These are phyloP conservation scores for Bipolaris cookei DNA, from an alignment of 2,329 filamentous ascomycete species.

Conservation along the genomic window DNA sequence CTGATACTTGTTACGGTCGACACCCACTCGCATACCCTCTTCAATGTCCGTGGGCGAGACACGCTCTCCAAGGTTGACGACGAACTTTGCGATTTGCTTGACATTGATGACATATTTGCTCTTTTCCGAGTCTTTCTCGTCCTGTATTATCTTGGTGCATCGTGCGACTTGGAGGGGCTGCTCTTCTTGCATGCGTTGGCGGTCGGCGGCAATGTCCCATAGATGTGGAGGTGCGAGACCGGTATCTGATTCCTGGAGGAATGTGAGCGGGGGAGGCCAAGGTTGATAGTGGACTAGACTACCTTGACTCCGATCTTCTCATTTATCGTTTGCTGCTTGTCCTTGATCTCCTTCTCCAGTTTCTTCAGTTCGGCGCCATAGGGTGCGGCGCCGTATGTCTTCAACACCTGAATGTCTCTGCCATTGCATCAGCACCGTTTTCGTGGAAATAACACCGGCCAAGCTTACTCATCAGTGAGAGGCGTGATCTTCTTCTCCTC, in stretches of 20 bases:
- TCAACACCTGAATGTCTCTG: slow-evolving; percentile 98
- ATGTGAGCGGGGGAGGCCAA: slow-evolving; percentile 12
- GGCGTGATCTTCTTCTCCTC: slow-evolving; percentile 99
- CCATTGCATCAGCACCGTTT: slow-evolving; percentile 38
- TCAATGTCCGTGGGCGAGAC: slow-evolving; percentile 99
- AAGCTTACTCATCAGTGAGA: slow-evolving; percentile 86
- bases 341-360: slow-evolving; percentile 99
- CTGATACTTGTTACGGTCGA: slow-evolving; percentile 99
- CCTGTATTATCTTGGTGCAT: slow-evolving; percentile 98
- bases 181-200: slow-evolving; percentile 98
- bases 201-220: slow-evolving; percentile 97
- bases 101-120: slow-evolving; percentile 99
- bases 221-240: slow-evolving; percentile 97
- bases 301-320: slow-evolving; percentile 81
- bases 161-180: slow-evolving; percentile 96
- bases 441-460: background rate
- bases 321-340: slow-evolving; percentile 96
- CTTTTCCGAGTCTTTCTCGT: slow-evolving; percentile 95
- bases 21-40: slow-evolving; percentile 97
- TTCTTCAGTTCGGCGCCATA: slow-evolving; percentile 95
- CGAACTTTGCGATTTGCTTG: slow-evolving; percentile 99
- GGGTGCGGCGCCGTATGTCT: slow-evolving; percentile 96
- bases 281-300: background rate
- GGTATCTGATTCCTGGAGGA: slow-evolving; percentile 87
- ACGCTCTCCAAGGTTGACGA: slow-evolving; percentile 94